phyloP scores from a whole-genome alignment of 495 filamentous ascomycete genomes.

The Daldinia vernicosa region DNA sequence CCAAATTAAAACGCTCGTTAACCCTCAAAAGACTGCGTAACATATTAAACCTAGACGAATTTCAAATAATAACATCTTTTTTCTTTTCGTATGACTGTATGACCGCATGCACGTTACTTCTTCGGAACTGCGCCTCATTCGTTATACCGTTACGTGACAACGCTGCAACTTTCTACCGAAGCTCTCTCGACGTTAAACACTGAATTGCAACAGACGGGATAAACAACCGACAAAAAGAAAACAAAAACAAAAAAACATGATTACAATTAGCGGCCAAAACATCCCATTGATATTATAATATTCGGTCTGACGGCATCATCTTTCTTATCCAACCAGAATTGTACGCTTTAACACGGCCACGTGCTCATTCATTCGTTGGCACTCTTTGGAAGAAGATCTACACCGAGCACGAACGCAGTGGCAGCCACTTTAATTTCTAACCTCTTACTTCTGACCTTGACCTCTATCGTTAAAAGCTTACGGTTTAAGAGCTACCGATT shows the following conservation, averaged over 20 bases:
- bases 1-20: slow-evolving; percentile 23
- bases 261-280: slow-evolving; percentile 16
- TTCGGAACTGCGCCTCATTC: slow-evolving; percentile 14
- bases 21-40: not conserved
- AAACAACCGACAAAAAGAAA: too few species aligned
- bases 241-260: slow-evolving; percentile 27
- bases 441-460: not conserved
- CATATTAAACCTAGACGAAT: not conserved
- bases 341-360: slow-evolving; percentile 13
- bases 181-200: not conserved
- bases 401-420: slow-evolving; percentile 10
- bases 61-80: not conserved
- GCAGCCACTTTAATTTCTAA: not conserved
- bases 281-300: slow-evolving; percentile 25
- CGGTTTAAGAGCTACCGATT: slow-evolving; percentile 5
- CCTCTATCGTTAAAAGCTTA: slow-evolving; percentile 1
- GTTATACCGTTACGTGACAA: slow-evolving; percentile 11
- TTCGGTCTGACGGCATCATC: slow-evolving; percentile 28
- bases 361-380: slow-evolving; percentile 24
- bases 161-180: slow-evolving; percentile 5
- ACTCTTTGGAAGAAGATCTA: slow-evolving; percentile 14
- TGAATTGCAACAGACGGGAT: slow-evolving; percentile 14
- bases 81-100: slow-evolving; percentile 2
- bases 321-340: slow-evolving; percentile 21
- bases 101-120: slow-evolving; percentile 19